Evolutionary conservation across 2,329 filamentous ascomycete species (phyloP), one percentile per base, ranked within the genome.

Genomic region (Aspergillus viridinutans): DNA sequence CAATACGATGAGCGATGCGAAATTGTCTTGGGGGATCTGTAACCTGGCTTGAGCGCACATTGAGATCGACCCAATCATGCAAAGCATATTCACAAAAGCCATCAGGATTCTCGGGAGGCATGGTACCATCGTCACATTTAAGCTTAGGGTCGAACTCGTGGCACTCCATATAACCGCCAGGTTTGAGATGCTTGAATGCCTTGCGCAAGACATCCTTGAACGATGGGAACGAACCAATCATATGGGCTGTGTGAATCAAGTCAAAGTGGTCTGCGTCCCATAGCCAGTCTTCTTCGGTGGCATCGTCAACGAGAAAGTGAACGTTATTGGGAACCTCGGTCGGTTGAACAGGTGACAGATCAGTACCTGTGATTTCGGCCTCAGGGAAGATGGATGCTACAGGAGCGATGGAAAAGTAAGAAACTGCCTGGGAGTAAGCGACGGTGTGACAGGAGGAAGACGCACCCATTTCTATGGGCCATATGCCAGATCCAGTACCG

Each of bases 271-370:
- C 64, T 0, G 74, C 64, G 4, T 78, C 74, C 73, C 83, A 67
- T 73, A 82, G 74, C 84, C 84, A 86, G 55, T 88, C 81, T 1
- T 79, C 76, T 66, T 85, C 83, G 3, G 81, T 79, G 67, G 80
- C 80, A 65, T 92, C 88, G 67, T 91, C 88, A 49, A 92, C 81
- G 58, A 85, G 85, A 62, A 92, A 92, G 60, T 85, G 83, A 14
- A 91, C 86, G 60, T 92, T 92, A 20, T 83, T 81, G 0, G 89
- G 88, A 0, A 90, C 86, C 50, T 82, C 78, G 4, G 75, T 75
- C 2, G 86, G 85, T 66, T 90, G 87, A 26, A 89, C 85, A 1
- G 86, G 85, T 1, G 85, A 88, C 5, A 90, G 77, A 64, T 90
- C 87, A 8, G 83, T 87, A 32, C 85, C 87, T 50, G 81, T 80